These are phyloP conservation scores for Trichoderma sp. DNA, from an alignment of 2,329 filamentous ascomycete genomes.

Conservation along the genomic window DNA sequence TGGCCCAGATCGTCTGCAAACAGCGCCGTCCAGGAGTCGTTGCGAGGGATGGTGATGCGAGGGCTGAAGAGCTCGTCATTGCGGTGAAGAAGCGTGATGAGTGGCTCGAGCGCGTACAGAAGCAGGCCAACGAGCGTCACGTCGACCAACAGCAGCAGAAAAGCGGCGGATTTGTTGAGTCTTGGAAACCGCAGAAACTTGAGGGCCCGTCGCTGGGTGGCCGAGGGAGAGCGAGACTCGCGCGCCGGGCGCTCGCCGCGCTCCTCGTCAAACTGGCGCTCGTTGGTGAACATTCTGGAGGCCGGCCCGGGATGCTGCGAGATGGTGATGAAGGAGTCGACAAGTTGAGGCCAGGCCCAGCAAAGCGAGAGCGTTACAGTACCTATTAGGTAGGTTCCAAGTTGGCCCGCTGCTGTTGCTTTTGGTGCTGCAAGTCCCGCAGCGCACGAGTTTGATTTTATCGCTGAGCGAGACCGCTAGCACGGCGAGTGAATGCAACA, in stretches of 20 bases:
- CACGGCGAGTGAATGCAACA: neutral
- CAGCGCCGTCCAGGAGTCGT: neutral
- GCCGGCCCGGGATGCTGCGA: neutral
- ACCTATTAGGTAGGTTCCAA: no score
- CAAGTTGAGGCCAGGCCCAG: neutral
- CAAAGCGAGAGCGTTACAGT: no score
- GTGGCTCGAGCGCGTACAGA: constrained; percentile 4
- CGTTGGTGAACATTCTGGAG: neutral
- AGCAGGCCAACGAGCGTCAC: constrained; percentile 2
- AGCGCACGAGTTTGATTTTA: neutral
- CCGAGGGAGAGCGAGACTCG: neutral
- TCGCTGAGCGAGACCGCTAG: neutral
- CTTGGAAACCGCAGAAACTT: neutral
- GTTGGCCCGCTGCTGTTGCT: no score
- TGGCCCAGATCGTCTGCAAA: neutral
- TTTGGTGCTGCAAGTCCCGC: no score
- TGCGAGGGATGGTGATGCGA: neutral
- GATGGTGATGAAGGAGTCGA: neutral
- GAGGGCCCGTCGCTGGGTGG: neutral
- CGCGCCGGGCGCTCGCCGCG: constrained; percentile 6
- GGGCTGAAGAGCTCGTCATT: constrained; percentile 12
- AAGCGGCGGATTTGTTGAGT: neutral
- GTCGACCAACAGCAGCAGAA: neutral
- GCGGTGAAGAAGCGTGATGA: constrained; percentile 4
- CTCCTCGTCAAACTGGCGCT: constrained; percentile 1